A percentile compares a stretch with the other conserved stretches of the same genome.
Conservation (phyloP, 225 moss, liverwort and hornwort genomes). For the Lunularia cruciata region DNA sequence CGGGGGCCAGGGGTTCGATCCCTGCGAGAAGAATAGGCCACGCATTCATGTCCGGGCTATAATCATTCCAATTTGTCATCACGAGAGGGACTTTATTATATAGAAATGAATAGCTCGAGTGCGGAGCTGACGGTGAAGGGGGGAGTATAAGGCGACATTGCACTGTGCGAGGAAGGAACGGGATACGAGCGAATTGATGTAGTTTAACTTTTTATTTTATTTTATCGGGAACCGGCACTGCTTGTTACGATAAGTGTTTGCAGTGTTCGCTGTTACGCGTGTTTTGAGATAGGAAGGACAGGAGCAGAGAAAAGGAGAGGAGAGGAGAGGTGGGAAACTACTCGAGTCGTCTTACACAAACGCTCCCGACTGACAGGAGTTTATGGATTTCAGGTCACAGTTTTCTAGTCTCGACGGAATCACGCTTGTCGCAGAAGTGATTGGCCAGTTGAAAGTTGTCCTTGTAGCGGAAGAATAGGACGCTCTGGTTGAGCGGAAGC, state of each 20-base stretch:
- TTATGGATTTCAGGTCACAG: constrained; percentile 1
- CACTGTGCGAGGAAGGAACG: constrained; percentile 3
- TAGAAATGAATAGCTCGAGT: background rate
- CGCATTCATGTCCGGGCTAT: background rate
- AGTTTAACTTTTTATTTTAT: background rate
- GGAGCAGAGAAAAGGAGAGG: background rate
- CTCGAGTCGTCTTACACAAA: background rate
- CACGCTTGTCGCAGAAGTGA: background rate
- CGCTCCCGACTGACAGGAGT: constrained; percentile 4
- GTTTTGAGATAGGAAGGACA: background rate
- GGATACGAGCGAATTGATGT: background rate
- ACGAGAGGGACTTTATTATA: background rate
- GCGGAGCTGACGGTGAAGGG: background rate
- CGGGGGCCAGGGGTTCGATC: too few relatives aligned
- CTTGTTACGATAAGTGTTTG: background rate
- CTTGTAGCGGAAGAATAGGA: background rate
- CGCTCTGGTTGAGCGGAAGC: background rate
- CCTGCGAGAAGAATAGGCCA: too few relatives aligned
- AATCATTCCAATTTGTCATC: background rate
- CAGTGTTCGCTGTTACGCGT: background rate
- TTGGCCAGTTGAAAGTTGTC: constrained; percentile 1
- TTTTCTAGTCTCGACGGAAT: constrained; percentile 1
- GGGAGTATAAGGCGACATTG: background rate
- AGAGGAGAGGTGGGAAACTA: background rate
- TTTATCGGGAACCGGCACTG: background rate